Conservation (phyloP, 169 alveolate species). For the Blepharisma undulans region DNA sequence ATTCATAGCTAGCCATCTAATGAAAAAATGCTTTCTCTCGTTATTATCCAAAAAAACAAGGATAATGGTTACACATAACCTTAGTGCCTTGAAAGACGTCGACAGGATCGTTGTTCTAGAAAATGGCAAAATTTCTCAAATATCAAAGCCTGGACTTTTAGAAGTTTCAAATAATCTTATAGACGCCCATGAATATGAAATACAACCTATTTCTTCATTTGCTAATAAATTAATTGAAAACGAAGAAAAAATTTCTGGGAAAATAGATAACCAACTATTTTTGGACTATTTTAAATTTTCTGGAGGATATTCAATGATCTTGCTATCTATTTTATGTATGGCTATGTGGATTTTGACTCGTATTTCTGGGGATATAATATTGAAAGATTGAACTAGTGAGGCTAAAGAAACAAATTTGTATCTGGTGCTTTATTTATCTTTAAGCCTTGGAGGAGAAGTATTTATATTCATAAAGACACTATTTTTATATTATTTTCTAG, state of each 20-base stretch:
- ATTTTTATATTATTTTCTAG: background rate
- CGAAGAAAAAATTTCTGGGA: slow-evolving; percentile 13
- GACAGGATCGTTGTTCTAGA: background rate
- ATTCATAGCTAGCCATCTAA: slow-evolving; percentile 75
- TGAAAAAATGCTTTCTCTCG: slow-evolving; percentile 68
- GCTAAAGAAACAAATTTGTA: slow-evolving; percentile 2
- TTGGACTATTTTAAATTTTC: background rate
- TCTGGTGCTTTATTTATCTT: background rate
- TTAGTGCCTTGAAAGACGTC: slow-evolving; percentile 71
- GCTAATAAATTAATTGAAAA: background rate
- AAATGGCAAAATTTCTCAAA: background rate
- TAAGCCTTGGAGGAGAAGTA: background rate
- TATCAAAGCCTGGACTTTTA: slow-evolving; percentile 29
- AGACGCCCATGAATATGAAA: slow-evolving; percentile 9
- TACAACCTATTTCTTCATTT: background rate
- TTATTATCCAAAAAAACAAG: slow-evolving; percentile 69
- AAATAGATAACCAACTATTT: background rate
- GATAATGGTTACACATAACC: slow-evolving; percentile 82
- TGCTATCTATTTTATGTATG: background rate
- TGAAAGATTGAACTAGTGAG: background rate
- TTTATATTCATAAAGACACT: background rate
- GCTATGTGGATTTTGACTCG: background rate
- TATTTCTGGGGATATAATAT: slow-evolving; percentile 2
- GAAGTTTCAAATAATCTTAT: slow-evolving; percentile 2
- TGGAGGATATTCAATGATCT: background rate